Conservation (phyloP, 257 asterid genomes). For the Cruciata laevipes region DNA sequence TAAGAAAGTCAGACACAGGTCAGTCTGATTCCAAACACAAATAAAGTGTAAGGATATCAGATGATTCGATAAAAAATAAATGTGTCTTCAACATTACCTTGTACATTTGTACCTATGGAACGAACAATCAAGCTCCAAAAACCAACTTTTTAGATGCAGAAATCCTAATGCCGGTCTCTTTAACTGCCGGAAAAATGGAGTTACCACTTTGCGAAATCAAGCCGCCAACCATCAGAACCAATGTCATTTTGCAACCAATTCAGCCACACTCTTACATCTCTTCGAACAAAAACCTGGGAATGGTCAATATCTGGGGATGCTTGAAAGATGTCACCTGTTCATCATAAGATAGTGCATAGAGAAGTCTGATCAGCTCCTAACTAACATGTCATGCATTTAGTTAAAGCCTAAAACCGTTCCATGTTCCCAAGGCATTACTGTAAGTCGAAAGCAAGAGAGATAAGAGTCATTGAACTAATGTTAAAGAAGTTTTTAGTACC, state of each 20-base stretch:
- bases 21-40: too few species aligned
- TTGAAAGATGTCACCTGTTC: conserved; percentile 45
- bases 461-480: neutral
- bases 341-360: conserved; percentile 8
- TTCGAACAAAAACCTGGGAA: conserved; percentile 47
- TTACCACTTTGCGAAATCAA: conserved; percentile 53
- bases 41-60: too few species aligned
- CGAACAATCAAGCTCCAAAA: neutral
- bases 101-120: neutral
- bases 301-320: conserved; percentile 58
- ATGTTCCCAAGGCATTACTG: neutral
- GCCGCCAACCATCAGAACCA: conserved; percentile 62
- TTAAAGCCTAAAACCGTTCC: neutral
- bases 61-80: too few species aligned
- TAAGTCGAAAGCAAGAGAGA: conserved; percentile 1
- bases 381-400: neutral
- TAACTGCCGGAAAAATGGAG: conserved; percentile 49
- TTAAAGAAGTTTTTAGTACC: conserved; percentile 14
- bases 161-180: conserved; percentile 46
- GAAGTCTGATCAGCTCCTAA: conserved; percentile 1
- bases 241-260: conserved; percentile 44
- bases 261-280: conserved; percentile 44
- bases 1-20: too few species aligned
- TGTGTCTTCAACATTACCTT: too few species aligned
- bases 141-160: conserved; percentile 44